These are phyloP conservation scores for Dactylella cylindrospora DNA, from an alignment of 2,329 filamentous ascomycete genomes.

Conservation along the genomic window DNA sequence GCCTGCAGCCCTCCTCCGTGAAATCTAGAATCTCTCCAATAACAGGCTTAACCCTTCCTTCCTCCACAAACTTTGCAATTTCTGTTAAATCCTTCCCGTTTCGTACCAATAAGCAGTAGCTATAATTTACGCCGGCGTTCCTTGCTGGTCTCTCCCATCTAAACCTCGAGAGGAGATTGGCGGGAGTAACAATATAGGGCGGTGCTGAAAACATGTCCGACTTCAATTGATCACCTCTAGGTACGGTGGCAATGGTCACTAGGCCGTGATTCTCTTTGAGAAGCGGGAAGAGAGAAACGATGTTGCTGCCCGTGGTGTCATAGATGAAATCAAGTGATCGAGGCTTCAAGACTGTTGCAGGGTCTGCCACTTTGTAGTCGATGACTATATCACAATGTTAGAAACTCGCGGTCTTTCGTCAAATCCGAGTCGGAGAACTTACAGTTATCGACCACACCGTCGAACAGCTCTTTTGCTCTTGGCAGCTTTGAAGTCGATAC, in stretches of 20 bases:
- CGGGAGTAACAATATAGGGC: conserved; percentile 12
- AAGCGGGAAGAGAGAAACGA: conserved; percentile 14
- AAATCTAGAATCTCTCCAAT: conserved; percentile 27
- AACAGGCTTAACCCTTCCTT: conserved; percentile 30
- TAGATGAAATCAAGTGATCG: conserved; percentile 37
- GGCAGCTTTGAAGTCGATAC: conserved; percentile 22
- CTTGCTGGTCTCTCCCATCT: conserved; percentile 13
- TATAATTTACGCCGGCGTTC: conserved; percentile 10
- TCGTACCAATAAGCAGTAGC: conserved; percentile 15
- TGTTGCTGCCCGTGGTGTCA: conserved; percentile 23
- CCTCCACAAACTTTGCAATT: conserved; percentile 25
- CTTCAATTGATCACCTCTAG: conserved; percentile 15
- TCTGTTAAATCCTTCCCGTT: conserved; percentile 30
- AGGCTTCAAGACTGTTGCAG: conserved; percentile 13
- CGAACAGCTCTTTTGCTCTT: conserved; percentile 30
- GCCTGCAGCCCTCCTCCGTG: conserved; percentile 20
- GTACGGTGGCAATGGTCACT: conserved; percentile 32
- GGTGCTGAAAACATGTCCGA: conserved; percentile 8
- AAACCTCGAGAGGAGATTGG: conserved; percentile 28
- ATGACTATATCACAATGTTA: conserved; percentile 7
- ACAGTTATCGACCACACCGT: conserved; percentile 22
- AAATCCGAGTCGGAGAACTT: not conserved
- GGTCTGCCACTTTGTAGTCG: conserved; percentile 32
- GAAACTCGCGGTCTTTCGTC: not conserved
- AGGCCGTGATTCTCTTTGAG: conserved; percentile 29